Percentiles rank a stretch among this genome's conserved stretches.
These are phyloP conservation scores for Termitomyces sp. DNA, from an alignment of 768 basidiomycete genomes.

Conservation along the genomic window DNA sequence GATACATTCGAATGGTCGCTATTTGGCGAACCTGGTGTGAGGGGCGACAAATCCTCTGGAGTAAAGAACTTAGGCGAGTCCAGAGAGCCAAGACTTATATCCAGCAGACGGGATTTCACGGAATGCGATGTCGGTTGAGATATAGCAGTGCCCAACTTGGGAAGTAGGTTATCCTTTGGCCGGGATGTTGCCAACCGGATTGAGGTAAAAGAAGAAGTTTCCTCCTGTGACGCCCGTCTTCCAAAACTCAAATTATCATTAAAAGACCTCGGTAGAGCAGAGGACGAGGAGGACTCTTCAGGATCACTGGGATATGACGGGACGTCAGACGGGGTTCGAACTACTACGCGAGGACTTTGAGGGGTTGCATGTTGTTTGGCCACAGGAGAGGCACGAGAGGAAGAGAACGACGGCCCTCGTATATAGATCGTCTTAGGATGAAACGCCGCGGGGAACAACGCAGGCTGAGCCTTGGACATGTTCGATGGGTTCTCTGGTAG, in stretches of 20 bases:
- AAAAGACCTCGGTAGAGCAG: neutral
- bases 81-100: constrained; percentile 11
- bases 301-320: constrained; percentile 12
- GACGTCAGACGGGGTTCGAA: constrained; percentile 23
- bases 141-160: neutral
- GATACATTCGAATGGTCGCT: constrained; percentile 9
- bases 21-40: neutral
- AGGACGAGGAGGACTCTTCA: neutral
- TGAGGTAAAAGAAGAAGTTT: neutral
- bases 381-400: neutral
- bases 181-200: neutral
- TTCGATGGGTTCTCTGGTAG: neutral
- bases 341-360: constrained; percentile 14
- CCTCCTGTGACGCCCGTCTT: neutral
- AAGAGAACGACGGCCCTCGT: constrained; percentile 7
- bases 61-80: constrained; percentile 11
- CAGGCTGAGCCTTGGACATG: neutral
- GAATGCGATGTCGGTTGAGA: neutral
- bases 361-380: constrained; percentile 7
- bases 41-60: neutral
- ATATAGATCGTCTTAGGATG: constrained; percentile 13
- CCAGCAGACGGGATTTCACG: constrained; percentile 1
- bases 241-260: neutral
- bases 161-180: neutral
- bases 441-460: neutral